Conservation (phyloP, 1,139 yeast species). For the Taphrina confusa region DNA sequence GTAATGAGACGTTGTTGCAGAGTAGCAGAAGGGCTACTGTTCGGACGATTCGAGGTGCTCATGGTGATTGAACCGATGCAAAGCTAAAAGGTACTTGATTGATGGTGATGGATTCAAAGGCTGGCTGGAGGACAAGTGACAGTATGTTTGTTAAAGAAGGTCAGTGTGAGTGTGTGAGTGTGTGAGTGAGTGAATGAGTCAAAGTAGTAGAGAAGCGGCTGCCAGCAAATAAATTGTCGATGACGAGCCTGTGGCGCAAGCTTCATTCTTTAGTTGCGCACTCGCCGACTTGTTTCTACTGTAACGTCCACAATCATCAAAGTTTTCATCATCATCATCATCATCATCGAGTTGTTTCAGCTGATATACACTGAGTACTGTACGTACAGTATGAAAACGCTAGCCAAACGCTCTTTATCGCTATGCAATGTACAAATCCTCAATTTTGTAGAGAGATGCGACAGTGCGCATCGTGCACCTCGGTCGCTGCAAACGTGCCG, state of each 20-base stretch:
- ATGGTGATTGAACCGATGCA: not conserved
- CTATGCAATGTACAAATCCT: not conserved
- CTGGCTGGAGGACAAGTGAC: not conserved
- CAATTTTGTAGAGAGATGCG: slow-evolving; percentile 24
- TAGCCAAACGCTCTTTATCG: slow-evolving; percentile 7
- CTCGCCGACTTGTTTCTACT: too few species aligned
- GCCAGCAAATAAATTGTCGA: not conserved
- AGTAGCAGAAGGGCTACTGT: not conserved
- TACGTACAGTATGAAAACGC: not conserved
- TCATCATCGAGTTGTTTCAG: too few species aligned
- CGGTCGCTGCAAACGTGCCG: slow-evolving; percentile 91
- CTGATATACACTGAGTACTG: too few species aligned
- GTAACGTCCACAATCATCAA: too few species aligned
- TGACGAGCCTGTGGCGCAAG: slow-evolving; percentile 1
- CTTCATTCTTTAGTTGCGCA: too few species aligned
- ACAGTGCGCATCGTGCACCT: slow-evolving; percentile 60
- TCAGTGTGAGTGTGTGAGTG: not conserved
- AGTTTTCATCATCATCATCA: too few species aligned
- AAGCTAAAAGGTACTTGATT: too few species aligned
- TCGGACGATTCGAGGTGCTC: slow-evolving; percentile 6
- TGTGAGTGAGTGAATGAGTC: slow-evolving; percentile 2
- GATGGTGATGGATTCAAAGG: not conserved
- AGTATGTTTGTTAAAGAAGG: not conserved
- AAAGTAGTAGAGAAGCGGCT: too few species aligned
- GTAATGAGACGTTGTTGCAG: slow-evolving; percentile 15